These are phyloP conservation scores for Rhizopogon roseolus DNA, from an alignment of 768 basidiomycete species.

Conservation along the genomic window DNA sequence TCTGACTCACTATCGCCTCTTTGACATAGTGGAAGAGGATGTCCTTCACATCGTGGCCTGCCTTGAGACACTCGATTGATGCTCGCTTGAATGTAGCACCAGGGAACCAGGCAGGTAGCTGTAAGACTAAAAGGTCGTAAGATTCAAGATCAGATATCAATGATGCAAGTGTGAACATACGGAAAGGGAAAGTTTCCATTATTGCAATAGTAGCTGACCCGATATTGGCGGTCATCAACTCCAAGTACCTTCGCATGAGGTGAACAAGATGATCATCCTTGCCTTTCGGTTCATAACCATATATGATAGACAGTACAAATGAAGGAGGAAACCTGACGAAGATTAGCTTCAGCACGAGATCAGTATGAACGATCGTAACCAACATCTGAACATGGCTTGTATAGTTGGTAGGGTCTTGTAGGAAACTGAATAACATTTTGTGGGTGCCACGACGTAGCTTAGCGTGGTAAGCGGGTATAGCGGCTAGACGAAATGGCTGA, in stretches of 20 bases:
- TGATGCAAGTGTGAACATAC: too few species aligned
- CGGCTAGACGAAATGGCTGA: not conserved
- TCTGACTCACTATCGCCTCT: slow-evolving; percentile 17
- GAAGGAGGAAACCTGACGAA: not conserved
- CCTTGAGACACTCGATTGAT: slow-evolving; percentile 19
- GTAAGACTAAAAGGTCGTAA: not conserved
- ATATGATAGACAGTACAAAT: not conserved
- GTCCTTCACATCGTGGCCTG: slow-evolving; percentile 16
- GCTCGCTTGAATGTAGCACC: slow-evolving; percentile 27
- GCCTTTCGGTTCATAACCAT: not conserved
- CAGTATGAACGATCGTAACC: not conserved
- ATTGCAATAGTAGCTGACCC: too few species aligned
- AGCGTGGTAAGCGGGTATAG: not conserved
- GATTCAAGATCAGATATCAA: too few species aligned
- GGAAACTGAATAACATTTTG: not conserved
- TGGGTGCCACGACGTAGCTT: not conserved
- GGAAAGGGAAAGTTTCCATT: too few species aligned
- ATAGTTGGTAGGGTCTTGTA: too few species aligned
- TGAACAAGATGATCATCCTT: not conserved
- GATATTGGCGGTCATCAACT: too few species aligned
- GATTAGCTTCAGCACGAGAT: not conserved
- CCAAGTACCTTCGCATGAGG: not conserved
- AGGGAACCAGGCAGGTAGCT: slow-evolving; percentile 29
- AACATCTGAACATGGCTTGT: too few species aligned
- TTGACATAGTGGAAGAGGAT: slow-evolving; percentile 26